Conservation (phyloP, 2,329 filamentous ascomycete genomes). For the Stachybotrys echinatus region DNA sequence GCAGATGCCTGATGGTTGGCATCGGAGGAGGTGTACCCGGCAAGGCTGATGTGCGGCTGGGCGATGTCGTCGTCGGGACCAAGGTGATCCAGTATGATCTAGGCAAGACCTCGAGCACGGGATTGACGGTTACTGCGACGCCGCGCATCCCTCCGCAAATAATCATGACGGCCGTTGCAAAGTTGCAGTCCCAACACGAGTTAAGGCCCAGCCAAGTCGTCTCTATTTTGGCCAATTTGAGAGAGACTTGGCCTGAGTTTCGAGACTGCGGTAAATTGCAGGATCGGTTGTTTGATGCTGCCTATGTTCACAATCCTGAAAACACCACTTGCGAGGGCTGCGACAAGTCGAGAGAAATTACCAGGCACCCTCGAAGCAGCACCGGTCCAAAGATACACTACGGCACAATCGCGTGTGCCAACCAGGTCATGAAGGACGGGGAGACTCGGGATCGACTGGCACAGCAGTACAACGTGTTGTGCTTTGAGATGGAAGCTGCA, state of each 20-base stretch:
- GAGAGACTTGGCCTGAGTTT: background rate
- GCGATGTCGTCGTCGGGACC: slow-evolving; percentile 11
- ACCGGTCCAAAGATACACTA: background rate
- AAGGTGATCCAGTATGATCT: background rate
- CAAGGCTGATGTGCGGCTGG: slow-evolving; percentile 10
- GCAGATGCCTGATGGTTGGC: slow-evolving; percentile 9
- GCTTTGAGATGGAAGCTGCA: slow-evolving; percentile 11
- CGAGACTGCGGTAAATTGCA: background rate
- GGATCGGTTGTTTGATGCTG: background rate
- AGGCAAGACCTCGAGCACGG: background rate
- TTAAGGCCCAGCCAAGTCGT: background rate
- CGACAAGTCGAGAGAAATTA: background rate
- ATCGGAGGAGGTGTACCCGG: slow-evolving; percentile 12
- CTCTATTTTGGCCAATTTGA: background rate
- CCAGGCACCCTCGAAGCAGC: background rate
- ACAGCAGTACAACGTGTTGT: background rate
- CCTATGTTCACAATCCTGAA: background rate
- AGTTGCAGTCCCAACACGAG: background rate
- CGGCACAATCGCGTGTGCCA: background rate
- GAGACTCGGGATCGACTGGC: background rate
- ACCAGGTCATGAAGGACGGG: background rate
- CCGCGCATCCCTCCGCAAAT: background rate
- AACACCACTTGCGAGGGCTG: background rate
- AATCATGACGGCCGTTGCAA: background rate
- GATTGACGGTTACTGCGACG: background rate